phyloP scores from a whole-genome alignment of 352 stramenopile genomes.

The Phytophthora uliginosa region DNA sequence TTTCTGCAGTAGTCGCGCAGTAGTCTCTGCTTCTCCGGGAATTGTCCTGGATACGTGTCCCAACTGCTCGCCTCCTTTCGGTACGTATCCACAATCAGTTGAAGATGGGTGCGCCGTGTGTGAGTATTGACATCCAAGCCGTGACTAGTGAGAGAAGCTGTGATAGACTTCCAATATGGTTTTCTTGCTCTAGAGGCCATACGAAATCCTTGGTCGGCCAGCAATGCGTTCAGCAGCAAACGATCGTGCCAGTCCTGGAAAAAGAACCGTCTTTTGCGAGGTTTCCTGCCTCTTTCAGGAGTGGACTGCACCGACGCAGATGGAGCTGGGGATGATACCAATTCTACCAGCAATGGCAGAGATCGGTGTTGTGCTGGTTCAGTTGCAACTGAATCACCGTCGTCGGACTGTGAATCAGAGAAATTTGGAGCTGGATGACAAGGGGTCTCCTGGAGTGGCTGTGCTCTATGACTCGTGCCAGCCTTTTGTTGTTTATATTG shows the following conservation, averaged over 20 bases:
- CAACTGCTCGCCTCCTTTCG: slow-evolving; percentile 3
- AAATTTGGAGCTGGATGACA: neutral
- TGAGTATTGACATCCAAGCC: slow-evolving; percentile 22
- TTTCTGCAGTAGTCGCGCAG: slow-evolving; percentile 24
- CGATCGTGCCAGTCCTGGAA: slow-evolving; percentile 32
- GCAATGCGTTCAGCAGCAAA: slow-evolving; percentile 22
- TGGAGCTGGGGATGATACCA: neutral
- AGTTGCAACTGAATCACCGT: neutral
- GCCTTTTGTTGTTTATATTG: neutral
- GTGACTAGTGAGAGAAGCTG: slow-evolving; percentile 22
- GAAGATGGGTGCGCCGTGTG: slow-evolving; percentile 24
- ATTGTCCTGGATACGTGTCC: neutral
- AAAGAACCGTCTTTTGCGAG: slow-evolving; percentile 17
- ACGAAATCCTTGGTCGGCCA: slow-evolving; percentile 12
- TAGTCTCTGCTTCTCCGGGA: slow-evolving; percentile 28
- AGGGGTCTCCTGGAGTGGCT: neutral
- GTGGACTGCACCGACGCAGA: neutral
- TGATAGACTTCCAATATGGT: slow-evolving; percentile 25
- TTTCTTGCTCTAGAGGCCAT: slow-evolving; percentile 7
- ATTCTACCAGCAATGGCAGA: neutral
- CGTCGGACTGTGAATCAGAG: slow-evolving; percentile 7
- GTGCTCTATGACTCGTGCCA: neutral
- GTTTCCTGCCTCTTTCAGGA: slow-evolving; percentile 6
- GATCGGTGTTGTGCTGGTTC: neutral
- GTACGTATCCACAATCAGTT: slow-evolving; percentile 18